Base-by-base conservation (phyloP, 768 basidiomycete species). In the Austroboletus festivus region DNA sequence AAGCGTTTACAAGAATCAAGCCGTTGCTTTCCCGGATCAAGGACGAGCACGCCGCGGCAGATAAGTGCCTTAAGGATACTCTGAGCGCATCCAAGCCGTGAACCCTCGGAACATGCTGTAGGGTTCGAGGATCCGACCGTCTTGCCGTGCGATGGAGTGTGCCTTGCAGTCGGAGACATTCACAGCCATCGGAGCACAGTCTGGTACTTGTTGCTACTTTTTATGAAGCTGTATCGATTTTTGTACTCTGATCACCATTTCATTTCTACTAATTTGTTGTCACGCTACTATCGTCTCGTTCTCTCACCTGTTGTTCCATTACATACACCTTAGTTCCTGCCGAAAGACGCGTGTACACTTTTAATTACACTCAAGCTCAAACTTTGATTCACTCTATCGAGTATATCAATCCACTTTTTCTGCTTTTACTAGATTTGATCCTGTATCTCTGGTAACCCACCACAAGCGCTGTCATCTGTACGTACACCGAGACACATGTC, bases 31-130 rank as follows among this genome's bases (percentile, higher is more conserved):
- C 55, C 33, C 71, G 73, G 51, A 83, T 87, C 44, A 83, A 83
- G 64, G 67, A 69, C 46, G 87, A 94, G 57, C 88, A 91, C 57
- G 68, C 64, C 9, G 74, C 75, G 18, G 91, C 92, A 6, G 81
- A 86, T 62, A 67, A 62, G 38, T 88, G 83, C 78, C 67, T 96
- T 60, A 77, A 73, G 68, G 65, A 77, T 20, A 73, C 51, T 46
- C 54, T 54, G 4, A 21, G 44, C n/a, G 37, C 1, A 23, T 30
- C 28, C 10, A 23, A 41, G 4, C 44, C 43, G 33, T 59, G 48
- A 59, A 21, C 28, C 7, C 19, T 19, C 3, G 23, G 35, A 28
- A 30, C n/a, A 33, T 44, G 24, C 42, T 21, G 39, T 30, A 40
- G 40, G 38, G 21, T 21, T 39, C 43, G 34, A 30, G 48, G 38